Evolutionary conservation across 2,329 filamentous ascomycete genomes (phyloP), one percentile per base, ranked within the genome.

Genomic region (Leptodontidium sp.): DNA sequence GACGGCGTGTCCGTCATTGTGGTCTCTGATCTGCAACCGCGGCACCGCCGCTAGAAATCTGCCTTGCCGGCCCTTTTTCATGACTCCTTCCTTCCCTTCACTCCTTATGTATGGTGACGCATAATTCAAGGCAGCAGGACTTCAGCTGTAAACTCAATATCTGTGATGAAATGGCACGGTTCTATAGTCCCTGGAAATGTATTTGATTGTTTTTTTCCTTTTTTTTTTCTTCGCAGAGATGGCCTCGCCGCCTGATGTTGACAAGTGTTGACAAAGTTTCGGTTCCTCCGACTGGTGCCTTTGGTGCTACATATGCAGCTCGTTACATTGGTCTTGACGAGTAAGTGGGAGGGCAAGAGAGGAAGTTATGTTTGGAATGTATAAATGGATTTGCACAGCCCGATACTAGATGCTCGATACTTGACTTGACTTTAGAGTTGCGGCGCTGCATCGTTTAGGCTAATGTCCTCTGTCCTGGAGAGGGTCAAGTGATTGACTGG

Each of bases 21-120:
- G 26, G 52, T 17, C 52, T 12, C 52, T n/a, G 52, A 55, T 55
- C 52, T 53, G 24, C 50, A 53, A 53, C 24, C 15, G 24, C 24
- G 29, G 24, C 38, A 12, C 38, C 4, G 38, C 38, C 5, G 38
- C 2, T 11, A 55, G 52, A 35, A 55, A 17, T 55, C 52, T 55
- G 52, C 52, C 52, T 55, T 55, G 52, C 52, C 29, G 11, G 2
- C 24, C 3, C 8, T n/a, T 55, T 55, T 55, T 29, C 7, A 9
- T 55, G 52, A 55, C 52, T 55, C 52, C 52, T 55, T 32, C 29
- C 29, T 32, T 6, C 29, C 12, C 14, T 14, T 1, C 12, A 15
- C 12, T 35, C 14, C 29, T 35, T 2, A 55, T 35, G 29, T 55
- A 29, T 12, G 4, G 29, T 55, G 52, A 55, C 26, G 29, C 52